phyloP scores from a whole-genome alignment of 441 rosid genomes.

The Mallotus japonicus region DNA sequence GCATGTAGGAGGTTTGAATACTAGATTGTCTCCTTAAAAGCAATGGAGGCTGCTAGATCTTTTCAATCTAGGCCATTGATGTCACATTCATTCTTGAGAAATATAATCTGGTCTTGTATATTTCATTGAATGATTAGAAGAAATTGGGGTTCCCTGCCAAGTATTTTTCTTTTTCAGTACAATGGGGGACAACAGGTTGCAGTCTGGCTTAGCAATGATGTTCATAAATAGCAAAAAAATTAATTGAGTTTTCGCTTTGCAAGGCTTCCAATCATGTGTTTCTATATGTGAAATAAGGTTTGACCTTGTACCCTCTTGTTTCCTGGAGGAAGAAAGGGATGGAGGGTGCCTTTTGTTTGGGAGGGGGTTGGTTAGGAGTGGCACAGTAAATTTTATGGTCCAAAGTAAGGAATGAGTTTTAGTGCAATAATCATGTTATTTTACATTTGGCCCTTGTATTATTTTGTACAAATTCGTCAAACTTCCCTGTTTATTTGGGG shows the following conservation, averaged over 20 bases:
- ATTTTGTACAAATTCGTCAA: conserved; percentile 18
- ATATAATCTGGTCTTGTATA: conserved; percentile 33
- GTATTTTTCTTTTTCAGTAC: not conserved
- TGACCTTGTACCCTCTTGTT: conserved; percentile 4
- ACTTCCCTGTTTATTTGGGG: not conserved
- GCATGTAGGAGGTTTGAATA: conserved; percentile 25
- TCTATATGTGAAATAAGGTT: conserved; percentile 6
- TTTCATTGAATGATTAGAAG: conserved; percentile 33
- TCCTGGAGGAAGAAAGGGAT: not conserved
- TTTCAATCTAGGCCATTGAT: conserved; percentile 38
- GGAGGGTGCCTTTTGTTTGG: no score
- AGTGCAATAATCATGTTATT: conserved; percentile 13
- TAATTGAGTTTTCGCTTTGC: conserved; percentile 10
- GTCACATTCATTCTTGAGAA: conserved; percentile 34
- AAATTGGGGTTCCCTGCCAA: conserved; percentile 29
- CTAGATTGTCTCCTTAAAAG: conserved; percentile 32
- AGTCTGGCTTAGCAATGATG: conserved; percentile 24
- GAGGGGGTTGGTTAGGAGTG: not conserved
- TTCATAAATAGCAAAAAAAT: conserved; percentile 21
- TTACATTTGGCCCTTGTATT: conserved; percentile 6
- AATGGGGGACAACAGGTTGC: conserved; percentile 28
- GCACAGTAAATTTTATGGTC: not conserved
- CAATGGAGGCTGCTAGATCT: conserved; percentile 34
- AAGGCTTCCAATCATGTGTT: conserved; percentile 15
- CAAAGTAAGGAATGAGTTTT: conserved; percentile 10